Conservation (phyloP, 1,284 basidiomycete species). For the Volvariella volvacea region DNA sequence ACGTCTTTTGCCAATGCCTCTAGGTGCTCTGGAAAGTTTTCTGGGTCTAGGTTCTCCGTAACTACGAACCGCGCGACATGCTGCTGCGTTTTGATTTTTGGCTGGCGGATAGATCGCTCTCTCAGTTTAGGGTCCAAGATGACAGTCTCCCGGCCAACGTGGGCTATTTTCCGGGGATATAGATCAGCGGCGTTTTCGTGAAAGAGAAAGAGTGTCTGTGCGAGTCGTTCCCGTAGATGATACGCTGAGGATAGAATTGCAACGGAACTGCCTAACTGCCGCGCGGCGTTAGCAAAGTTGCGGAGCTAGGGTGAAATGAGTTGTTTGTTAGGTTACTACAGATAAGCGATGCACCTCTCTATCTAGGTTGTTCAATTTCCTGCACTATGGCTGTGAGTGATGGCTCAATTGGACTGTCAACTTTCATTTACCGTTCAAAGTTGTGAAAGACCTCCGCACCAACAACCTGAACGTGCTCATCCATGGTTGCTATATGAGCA, state of each 20-base stretch:
- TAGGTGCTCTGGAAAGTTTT: slow-evolving; percentile 59
- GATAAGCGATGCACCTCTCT: slow-evolving; percentile 41
- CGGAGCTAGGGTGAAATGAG: slow-evolving; percentile 44
- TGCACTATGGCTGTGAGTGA: slow-evolving; percentile 22
- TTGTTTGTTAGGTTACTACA: not conserved
- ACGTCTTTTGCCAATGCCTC: slow-evolving; percentile 53
- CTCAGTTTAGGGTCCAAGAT: slow-evolving; percentile 26
- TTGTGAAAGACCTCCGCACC: slow-evolving; percentile 57
- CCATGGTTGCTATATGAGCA: slow-evolving; percentile 45
- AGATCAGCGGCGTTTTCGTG: slow-evolving; percentile 65
- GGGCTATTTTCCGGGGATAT: slow-evolving; percentile 57
- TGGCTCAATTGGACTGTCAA: no score
- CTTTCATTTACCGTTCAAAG: slow-evolving; percentile 49
- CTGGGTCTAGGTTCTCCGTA: slow-evolving; percentile 50
- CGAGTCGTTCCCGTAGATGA: slow-evolving; percentile 59
- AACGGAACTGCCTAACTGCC: slow-evolving; percentile 65
- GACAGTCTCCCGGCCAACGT: slow-evolving; percentile 34
- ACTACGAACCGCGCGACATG: slow-evolving; percentile 46
- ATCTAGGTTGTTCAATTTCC: slow-evolving; percentile 55
- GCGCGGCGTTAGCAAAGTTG: slow-evolving; percentile 68
- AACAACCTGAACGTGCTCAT: slow-evolving; percentile 58
- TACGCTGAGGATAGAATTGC: slow-evolving; percentile 67
- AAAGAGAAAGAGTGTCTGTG: slow-evolving; percentile 59
- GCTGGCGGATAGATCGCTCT: slow-evolving; percentile 20
- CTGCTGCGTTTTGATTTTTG: slow-evolving; percentile 31